Evolutionary conservation across 2,329 filamentous ascomycete genomes (phyloP).

Genomic region (Arthrobotrys megalospora): DNA sequence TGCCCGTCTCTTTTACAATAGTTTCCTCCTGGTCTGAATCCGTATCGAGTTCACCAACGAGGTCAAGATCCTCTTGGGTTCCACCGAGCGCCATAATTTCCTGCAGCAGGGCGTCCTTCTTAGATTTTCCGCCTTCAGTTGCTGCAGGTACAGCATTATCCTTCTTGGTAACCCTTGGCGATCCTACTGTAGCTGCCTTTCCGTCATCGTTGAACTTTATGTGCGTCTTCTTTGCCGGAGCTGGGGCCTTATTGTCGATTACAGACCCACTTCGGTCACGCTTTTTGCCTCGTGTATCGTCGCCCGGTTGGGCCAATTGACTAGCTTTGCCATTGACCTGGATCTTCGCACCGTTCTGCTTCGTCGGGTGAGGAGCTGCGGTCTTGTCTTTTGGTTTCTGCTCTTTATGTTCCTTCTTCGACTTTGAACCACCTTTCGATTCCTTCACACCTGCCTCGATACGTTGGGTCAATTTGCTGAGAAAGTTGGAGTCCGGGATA

Average conservation of each 20-base stretch:
- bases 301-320: conserved; percentile 21
- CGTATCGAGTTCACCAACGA: conserved; percentile 73
- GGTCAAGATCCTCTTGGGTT: conserved; percentile 76
- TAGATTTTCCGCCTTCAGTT: conserved; percentile 29
- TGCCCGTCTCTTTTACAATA: conserved; percentile 65
- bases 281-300: conserved; percentile 57
- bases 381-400: conserved; percentile 27
- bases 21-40: conserved; percentile 69
- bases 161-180: conserved; percentile 22
- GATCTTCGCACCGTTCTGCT: conserved; percentile 29
- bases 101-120: conserved; percentile 71
- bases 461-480: conserved; percentile 57
- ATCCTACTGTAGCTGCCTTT: neutral
- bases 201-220: conserved; percentile 52
- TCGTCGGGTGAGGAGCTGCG: neutral
- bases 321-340: conserved; percentile 45
- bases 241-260: conserved; percentile 35
- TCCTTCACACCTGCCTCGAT: conserved; percentile 52
- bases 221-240: conserved; percentile 41
- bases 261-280: conserved; percentile 56
- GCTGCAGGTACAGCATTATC: neutral
- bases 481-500: conserved; percentile 46
- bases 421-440: conserved; percentile 27
- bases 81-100: conserved; percentile 78
- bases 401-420: conserved; percentile 43